Percentiles rank a stretch among this genome's conserved stretches.
Evolutionary conservation across 176 grass and related monocot species (phyloP).

Genomic region (Luzula sylvatica): DNA sequence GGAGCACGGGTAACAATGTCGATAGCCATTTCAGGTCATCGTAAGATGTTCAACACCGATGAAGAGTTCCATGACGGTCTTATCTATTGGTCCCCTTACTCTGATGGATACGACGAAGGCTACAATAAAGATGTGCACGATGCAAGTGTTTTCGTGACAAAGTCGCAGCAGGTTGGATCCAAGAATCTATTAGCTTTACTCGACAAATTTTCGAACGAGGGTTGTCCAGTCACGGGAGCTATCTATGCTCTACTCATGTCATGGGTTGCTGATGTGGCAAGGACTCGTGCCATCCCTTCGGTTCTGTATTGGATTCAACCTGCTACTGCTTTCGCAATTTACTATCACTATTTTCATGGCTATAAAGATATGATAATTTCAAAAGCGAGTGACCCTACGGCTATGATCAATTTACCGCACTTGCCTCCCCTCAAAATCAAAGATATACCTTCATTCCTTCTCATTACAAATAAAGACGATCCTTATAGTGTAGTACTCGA

Average conservation of each 20-base stretch:
- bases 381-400: background rate
- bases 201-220: conserved; percentile 9
- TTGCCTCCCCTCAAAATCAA: conserved; percentile 13
- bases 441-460: conserved; percentile 32
- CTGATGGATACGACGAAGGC: conserved; percentile 29
- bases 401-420: conserved; percentile 24
- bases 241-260: conserved; percentile 10
- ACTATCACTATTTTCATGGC: conserved; percentile 51
- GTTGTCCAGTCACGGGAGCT: conserved; percentile 34
- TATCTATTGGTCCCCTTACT: conserved; percentile 37
- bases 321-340: conserved; percentile 19
- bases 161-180: background rate
- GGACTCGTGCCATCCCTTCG: conserved; percentile 10
- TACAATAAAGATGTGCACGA: background rate
- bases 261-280: conserved; percentile 19
- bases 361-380: conserved; percentile 6
- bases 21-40: conserved; percentile 29
- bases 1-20: conserved; percentile 39
- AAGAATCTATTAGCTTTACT: conserved; percentile 8
- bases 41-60: conserved; percentile 34
- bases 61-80: conserved; percentile 28
- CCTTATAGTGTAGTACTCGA: background rate
- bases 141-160: background rate
- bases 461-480: background rate
- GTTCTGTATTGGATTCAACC: conserved; percentile 50